A percentile compares a stretch with the other conserved stretches of the same genome.
These are phyloP conservation scores for Gigaspora rosea DNA, from an alignment of 192 early-diverging fungal species.

Conservation along the genomic window DNA sequence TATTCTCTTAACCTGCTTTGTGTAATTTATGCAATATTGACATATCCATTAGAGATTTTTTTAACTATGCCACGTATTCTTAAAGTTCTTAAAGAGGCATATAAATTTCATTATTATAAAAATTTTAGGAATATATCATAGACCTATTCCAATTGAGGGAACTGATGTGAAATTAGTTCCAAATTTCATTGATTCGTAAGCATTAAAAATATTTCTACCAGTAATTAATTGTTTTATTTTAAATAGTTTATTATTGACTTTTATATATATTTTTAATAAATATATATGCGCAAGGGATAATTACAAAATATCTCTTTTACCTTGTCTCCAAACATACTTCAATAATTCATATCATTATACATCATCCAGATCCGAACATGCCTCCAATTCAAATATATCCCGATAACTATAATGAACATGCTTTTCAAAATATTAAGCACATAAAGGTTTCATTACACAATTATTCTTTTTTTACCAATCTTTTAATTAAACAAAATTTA, in stretches of 20 bases:
- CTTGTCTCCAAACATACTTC: not conserved
- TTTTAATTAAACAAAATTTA: too few relatives aligned
- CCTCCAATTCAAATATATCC: too few relatives aligned
- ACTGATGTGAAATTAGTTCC: conserved; percentile 29
- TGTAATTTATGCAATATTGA: conserved; percentile 35
- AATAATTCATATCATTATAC: too few relatives aligned
- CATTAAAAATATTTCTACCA: not conserved
- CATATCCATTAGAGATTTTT: conserved; percentile 51
- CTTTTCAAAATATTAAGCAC: too few relatives aligned
- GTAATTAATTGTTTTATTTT: not conserved
- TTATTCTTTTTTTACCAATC: too few relatives aligned
- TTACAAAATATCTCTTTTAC: conserved; percentile 20
- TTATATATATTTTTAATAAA: not conserved
- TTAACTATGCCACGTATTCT: conserved; percentile 59
- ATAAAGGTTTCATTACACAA: too few relatives aligned
- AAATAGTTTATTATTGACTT: not conserved
- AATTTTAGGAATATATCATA: conserved; percentile 49
- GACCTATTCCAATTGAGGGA: conserved; percentile 41
- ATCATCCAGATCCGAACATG: too few relatives aligned
- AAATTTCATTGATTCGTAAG: conserved; percentile 28
- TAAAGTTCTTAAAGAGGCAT: conserved; percentile 58
- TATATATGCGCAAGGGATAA: conserved; percentile 27
- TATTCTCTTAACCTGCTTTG: conserved; percentile 12
- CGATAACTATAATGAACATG: too few relatives aligned
- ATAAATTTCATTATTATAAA: conserved; percentile 46